A percentile compares a stretch with the other conserved stretches of the same genome.
Evolutionary conservation across 306 rosid genomes (phyloP).

Genomic region (Vachellia collinsii): DNA sequence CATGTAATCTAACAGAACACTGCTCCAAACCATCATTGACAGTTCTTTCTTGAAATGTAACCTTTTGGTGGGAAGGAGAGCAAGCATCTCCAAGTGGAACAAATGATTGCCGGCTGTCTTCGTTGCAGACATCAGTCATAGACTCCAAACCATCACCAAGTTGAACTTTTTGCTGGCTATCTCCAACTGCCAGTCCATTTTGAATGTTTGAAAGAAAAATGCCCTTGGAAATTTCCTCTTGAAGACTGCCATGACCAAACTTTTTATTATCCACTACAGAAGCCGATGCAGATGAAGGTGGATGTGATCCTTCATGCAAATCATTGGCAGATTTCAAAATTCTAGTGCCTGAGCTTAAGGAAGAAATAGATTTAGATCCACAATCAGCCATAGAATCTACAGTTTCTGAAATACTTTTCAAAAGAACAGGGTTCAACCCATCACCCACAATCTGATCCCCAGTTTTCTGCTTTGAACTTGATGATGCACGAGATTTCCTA

Average conservation of each 20-base stretch:
- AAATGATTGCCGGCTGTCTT: constrained; percentile 44
- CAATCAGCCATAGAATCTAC: constrained; percentile 32
- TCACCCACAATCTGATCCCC: constrained; percentile 46
- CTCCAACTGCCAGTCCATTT: constrained; percentile 44
- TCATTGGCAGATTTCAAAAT: constrained; percentile 30
- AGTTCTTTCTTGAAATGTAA: constrained; percentile 39
- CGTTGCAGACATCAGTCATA: constrained; percentile 39
- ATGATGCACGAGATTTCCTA: constrained; percentile 47
- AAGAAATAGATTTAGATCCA: constrained; percentile 45
- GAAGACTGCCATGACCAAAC: constrained; percentile 31
- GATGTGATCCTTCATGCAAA: constrained; percentile 35
- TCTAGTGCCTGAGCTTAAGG: constrained; percentile 24
- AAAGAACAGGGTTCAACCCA: constrained; percentile 38
- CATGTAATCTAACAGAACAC: constrained; percentile 40
- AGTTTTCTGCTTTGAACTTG: constrained; percentile 47
- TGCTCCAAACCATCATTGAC: constrained; percentile 45
- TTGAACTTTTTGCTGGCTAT: constrained; percentile 42
- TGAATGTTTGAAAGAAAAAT: constrained; percentile 42
- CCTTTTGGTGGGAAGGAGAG: constrained; percentile 45
- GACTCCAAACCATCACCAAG: constrained; percentile 18
- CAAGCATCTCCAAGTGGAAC: constrained; percentile 37
- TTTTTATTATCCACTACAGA: constrained; percentile 43
- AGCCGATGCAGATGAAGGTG: constrained; percentile 29
- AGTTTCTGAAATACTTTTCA: constrained; percentile 37
- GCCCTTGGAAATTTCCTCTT: constrained; percentile 39